Conservation (phyloP, 2,329 filamentous ascomycete genomes). For the Aspergillus spinulosporus region DNA sequence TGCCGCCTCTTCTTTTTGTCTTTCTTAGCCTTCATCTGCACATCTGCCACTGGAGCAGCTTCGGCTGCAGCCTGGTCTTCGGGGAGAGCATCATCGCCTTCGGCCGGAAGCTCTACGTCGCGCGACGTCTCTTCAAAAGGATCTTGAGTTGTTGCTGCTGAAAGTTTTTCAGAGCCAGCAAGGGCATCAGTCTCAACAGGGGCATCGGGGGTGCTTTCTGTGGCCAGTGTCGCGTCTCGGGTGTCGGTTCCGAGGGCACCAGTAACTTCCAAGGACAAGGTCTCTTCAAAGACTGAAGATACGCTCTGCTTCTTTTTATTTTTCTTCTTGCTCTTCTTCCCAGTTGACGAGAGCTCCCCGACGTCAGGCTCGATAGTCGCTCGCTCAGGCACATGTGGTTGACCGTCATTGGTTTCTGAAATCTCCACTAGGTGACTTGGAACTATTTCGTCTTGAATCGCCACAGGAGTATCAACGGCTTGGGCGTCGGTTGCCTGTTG, state of each 20-base stretch:
- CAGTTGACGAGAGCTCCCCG: slow-evolving; percentile 15
- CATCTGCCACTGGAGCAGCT: slow-evolving; percentile 21
- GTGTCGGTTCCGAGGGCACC: background rate
- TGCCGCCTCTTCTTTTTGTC: slow-evolving; percentile 25
- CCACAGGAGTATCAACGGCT: slow-evolving; percentile 5
- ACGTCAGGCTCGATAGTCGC: slow-evolving; percentile 17
- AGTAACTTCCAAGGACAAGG: background rate
- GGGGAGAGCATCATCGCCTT: slow-evolving; percentile 4
- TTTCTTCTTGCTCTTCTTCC: slow-evolving; percentile 26
- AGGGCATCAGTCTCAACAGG: slow-evolving; percentile 1
- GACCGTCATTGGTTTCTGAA: slow-evolving; percentile 22
- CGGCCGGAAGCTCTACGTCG: slow-evolving; percentile 8
- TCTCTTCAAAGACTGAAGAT: slow-evolving; percentile 10
- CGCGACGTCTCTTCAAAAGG: slow-evolving; percentile 10
- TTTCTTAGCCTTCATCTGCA: slow-evolving; percentile 30
- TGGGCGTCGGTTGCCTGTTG: slow-evolving; percentile 9
- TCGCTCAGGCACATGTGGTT: slow-evolving; percentile 23
- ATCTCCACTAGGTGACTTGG: slow-evolving; percentile 21
- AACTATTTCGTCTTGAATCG: slow-evolving; percentile 2
- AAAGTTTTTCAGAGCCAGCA: slow-evolving; percentile 7
- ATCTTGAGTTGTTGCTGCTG: background rate
- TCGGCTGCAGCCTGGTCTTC: slow-evolving; percentile 10
- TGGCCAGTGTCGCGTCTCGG: background rate
- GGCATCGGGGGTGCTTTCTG: background rate
- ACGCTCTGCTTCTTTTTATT: slow-evolving; percentile 19